A percentile compares a stretch with the other conserved stretches of the same genome.
Evolutionary conservation across 148 eudicot species (phyloP).

Genomic region (Cornus suecica): DNA sequence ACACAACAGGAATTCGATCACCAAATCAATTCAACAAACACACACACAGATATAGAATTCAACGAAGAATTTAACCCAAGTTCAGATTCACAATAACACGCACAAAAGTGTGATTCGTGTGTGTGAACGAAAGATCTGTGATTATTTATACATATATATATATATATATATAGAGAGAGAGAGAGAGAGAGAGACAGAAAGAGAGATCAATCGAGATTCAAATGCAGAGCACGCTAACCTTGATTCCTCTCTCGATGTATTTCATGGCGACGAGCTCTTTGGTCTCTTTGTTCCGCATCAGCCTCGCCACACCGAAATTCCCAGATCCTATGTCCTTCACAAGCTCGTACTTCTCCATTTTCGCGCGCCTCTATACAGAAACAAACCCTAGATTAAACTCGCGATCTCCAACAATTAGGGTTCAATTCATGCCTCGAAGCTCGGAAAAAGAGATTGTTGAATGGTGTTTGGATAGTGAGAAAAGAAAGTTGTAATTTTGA

Average conservation of each 20-base stretch:
- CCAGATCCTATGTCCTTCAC: slow-evolving; percentile 93
- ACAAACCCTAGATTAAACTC: neutral
- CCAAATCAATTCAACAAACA: neutral
- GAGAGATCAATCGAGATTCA: neutral
- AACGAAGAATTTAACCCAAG: neutral
- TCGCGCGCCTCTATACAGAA: neutral
- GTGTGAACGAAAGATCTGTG: neutral
- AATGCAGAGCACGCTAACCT: slow-evolving; percentile 31
- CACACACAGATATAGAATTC: neutral
- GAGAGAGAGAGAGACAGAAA: neutral
- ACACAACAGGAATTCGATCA: neutral
- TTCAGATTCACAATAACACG: neutral
- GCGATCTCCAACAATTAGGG: neutral
- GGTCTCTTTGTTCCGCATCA: slow-evolving; percentile 77
- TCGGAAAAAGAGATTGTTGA: neutral
- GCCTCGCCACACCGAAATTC: slow-evolving; percentile 88
- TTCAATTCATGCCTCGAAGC: slow-evolving; percentile 17
- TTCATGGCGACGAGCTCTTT: slow-evolving; percentile 95
- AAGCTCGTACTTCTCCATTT: slow-evolving; percentile 86
- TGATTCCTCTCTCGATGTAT: slow-evolving; percentile 79
- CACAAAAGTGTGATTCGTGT: neutral
- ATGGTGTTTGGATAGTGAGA: neutral
- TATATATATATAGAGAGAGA: too few species aligned
- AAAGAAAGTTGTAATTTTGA: neutral
- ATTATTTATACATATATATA: too few species aligned